Base-by-base conservation (phyloP, 208 protist species). In the Leptomonas pyrrhocoris region DNA sequence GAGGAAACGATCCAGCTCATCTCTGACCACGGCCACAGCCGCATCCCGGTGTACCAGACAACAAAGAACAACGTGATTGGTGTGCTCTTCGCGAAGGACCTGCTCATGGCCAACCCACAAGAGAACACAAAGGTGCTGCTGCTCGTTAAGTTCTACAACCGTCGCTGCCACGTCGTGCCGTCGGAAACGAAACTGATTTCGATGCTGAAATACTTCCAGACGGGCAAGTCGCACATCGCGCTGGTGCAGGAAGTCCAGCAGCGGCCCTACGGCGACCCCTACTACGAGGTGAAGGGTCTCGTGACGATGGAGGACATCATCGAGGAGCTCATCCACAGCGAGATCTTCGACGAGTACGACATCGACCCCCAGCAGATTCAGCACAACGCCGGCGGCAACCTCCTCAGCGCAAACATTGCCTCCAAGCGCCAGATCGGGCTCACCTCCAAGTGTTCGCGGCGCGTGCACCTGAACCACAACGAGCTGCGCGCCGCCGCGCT, bases 341-440 rank as follows among this genome's bases (percentile, higher is more conserved):
- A 99, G 77, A 99, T 99, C 75, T 92, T 98, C 30, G 98, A 99
- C 79, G 98, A 99, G 83, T 97, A 95, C 58, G 98, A 99, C 77
- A 64, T 83, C 13, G 89, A 83, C 62, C 88, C 89, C 15, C 73
- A 67, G 16, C 62, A 72, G 28, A 64, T 70, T 21, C 60, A 64
- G 43, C 56, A 72, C 36, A 49, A 62, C 28, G 51, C 64, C 18
- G 30, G 62, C 40, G 54, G 40, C 25, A 30, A 27, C 30, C 28
- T 70, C 31, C 45, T 55, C 40, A 72, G 59, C 51, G 30, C 51
- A 28, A 58, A 64, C 43, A 43, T 36, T 28, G n/a, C 69, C 53
- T 28, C 60, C 51, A 95, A 90, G 71, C 68, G 84, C 16, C 83
- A 93, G 65, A 64, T 94, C 28, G 88, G 93, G 25, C 76, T 95